Percentiles rank a stretch among this genome's conserved stretches.
These are phyloP conservation scores for Fomitiporia mediterranea DNA, from an alignment of 1,284 basidiomycete species.

Conservation along the genomic window DNA sequence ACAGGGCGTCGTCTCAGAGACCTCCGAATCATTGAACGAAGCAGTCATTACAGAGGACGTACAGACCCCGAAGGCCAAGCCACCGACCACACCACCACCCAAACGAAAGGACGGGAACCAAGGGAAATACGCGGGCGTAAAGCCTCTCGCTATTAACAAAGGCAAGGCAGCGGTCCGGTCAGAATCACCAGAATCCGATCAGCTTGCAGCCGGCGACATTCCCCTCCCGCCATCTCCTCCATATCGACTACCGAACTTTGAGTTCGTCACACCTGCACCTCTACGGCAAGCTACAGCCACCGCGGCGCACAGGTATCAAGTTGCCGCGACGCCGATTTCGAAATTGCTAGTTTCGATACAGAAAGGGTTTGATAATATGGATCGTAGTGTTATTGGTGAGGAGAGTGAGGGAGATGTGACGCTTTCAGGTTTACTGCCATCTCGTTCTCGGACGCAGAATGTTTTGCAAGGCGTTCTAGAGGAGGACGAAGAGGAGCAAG, in stretches of 20 bases:
- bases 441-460: not conserved
- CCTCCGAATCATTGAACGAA: not conserved
- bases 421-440: no score
- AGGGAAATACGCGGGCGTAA: not conserved
- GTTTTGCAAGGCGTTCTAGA: not conserved
- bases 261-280: not conserved
- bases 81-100: not conserved
- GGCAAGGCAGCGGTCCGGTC: not conserved
- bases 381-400: not conserved
- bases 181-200: not conserved
- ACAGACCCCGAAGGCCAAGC: not conserved
- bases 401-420: not conserved
- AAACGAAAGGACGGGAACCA: no score
- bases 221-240: not conserved
- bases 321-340: slow-evolving; percentile 55
- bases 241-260: not conserved
- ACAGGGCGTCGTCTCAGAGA: not conserved
- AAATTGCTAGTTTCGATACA: slow-evolving; percentile 63
- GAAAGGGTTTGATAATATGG: slow-evolving; percentile 47
- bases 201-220: not conserved
- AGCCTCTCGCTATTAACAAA: not conserved
- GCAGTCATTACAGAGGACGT: not conserved
- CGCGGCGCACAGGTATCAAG: not conserved
- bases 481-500: not conserved
- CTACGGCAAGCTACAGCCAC: not conserved